These are phyloP conservation scores for Boletellus emodensis DNA, from an alignment of 768 basidiomycete species.

Conservation along the genomic window DNA sequence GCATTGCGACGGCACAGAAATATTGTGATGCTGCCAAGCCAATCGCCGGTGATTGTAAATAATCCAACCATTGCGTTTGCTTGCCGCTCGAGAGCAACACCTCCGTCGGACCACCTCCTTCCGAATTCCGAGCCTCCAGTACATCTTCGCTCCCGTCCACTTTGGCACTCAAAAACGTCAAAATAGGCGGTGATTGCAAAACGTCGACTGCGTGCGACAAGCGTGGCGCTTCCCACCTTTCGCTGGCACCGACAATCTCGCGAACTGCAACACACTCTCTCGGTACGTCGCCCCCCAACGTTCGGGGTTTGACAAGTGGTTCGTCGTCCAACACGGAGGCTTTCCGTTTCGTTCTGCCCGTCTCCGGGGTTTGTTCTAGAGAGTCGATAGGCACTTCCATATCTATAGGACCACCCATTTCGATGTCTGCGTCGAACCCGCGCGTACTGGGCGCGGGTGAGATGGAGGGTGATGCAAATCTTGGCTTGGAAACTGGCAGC, in stretches of 20 bases:
- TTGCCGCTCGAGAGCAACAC: constrained; percentile 60
- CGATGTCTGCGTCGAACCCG: constrained; percentile 41
- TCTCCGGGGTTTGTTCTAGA: constrained; percentile 41
- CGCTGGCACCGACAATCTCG: constrained; percentile 42
- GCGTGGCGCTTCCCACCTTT: constrained; percentile 17
- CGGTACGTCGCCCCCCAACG: constrained; percentile 65
- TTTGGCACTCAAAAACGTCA: constrained; percentile 55
- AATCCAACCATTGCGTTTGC: constrained; percentile 87
- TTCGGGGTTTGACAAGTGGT: constrained; percentile 39
- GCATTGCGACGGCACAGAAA: constrained; percentile 74
- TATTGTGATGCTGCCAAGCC: constrained; percentile 55
- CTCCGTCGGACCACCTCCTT: constrained; percentile 61
- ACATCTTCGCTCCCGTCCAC: constrained; percentile 66
- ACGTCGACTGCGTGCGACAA: constrained; percentile 19
- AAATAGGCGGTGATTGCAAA: constrained; percentile 49
- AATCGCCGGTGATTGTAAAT: constrained; percentile 70
- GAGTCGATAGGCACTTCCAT: constrained; percentile 54
- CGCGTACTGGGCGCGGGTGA: constrained; percentile 52
- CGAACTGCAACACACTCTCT: constrained; percentile 49
- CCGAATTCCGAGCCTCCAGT: constrained; percentile 77
- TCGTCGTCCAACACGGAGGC: constrained; percentile 42
- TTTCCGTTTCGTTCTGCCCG: constrained; percentile 50
- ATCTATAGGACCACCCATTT: constrained; percentile 46
- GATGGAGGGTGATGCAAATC: constrained; percentile 25
- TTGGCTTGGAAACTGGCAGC: constrained; percentile 25